Evolutionary conservation across 2,329 filamentous ascomycete species (phyloP), one percentile per base, ranked within the genome.

Genomic region (Talaromyces sp.): DNA sequence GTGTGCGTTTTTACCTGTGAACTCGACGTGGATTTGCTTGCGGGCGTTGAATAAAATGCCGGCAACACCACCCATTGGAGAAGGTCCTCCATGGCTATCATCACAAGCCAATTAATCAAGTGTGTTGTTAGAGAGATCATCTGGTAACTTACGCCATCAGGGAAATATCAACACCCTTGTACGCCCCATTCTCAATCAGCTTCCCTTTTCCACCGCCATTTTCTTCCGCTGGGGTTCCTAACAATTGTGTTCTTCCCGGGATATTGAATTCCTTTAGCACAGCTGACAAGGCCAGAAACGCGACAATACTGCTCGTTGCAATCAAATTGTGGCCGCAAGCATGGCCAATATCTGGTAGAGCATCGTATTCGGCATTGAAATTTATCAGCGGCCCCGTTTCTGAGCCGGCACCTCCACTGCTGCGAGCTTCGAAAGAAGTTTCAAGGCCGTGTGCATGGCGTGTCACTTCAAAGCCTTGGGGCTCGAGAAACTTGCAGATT

Each of bases 1-100:
- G 63, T 86, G 84, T 0, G 84, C 82, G 59, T 80, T 80, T 56
- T 77, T 78, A 1, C 84, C 85, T 0, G 41, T 60, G 12, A 60
- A 82, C 62, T 75, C 73, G 52, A 77, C 74, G 19, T 66, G 65
- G 21, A 77, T 65, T 38, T 74, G 67, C 29, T 75, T 69, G 3
- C 72, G 66, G 1, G 73, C 73, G 46, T 75, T 72, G 65, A 69
- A 71, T 8, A 68, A 54, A 0, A 67, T 65, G 1, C 70, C 70
- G 1, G 67, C 70, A 14, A 72, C 63, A 3, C 70, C 69, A 9
- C 52, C 41, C 27, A 60, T 56, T 21, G n/a, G 7, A 5, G 58
- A 56, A 26, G 58, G 58, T 2, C 58, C 58, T 4, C 52, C 58
- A 4, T 60, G 58, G 8, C 58, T 60, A 11, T 35, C 29, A 54